Conservation (phyloP, 208 protist species). For the Trypanosoma conorhini region DNA sequence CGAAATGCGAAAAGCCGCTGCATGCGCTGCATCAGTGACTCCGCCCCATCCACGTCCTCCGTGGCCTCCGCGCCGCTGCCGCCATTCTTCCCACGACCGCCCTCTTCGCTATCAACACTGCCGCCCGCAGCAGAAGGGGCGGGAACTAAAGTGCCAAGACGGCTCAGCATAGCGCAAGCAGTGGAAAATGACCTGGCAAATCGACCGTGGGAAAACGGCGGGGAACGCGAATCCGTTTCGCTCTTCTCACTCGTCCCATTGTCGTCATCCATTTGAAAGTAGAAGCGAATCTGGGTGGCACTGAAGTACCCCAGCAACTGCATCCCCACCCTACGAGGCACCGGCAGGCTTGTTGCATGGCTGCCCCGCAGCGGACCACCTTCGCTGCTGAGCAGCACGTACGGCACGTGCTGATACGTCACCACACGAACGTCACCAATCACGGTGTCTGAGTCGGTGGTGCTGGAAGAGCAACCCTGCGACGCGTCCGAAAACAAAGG, state of each 20-base stretch:
- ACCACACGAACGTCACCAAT: conserved; percentile 30
- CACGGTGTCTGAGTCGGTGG: neutral
- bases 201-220: neutral
- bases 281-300: conserved; percentile 18
- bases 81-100: neutral
- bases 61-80: neutral
- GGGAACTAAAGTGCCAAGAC: conserved; percentile 1
- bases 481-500: conserved; percentile 22
- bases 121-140: neutral
- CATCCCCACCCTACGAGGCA: conserved; percentile 4
- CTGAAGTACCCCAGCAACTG: conserved; percentile 19
- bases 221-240: neutral
- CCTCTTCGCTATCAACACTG: neutral
- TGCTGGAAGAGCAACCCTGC: neutral
- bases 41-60: neutral
- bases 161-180: neutral
- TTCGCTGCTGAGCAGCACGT: conserved; percentile 37
- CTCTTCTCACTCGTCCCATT: neutral
- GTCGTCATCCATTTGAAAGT: conserved; percentile 14
- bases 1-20: conserved; percentile 68
- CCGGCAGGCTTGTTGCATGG: neutral
- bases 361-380: conserved; percentile 7
- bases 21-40: conserved; percentile 41
- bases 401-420: conserved; percentile 50
- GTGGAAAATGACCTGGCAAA: neutral